phyloP scores from a whole-genome alignment of 768 basidiomycete genomes.

The Xerocomus brunneocitrinus region DNA sequence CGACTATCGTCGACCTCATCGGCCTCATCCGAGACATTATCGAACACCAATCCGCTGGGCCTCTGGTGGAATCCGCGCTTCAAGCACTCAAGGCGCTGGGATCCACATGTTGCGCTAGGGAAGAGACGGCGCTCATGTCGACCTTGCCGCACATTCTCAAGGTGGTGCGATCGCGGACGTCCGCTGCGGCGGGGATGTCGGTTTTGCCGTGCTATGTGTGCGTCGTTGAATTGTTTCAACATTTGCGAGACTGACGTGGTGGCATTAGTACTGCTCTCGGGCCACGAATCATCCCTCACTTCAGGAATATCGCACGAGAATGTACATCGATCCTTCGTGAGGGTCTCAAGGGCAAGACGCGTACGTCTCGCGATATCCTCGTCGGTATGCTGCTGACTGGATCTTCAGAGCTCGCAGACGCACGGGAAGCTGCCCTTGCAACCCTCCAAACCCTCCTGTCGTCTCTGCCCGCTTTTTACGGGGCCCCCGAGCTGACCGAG shows the following conservation, averaged over 20 bases:
- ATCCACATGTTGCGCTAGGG: slow-evolving; percentile 52
- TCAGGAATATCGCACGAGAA: slow-evolving; percentile 64
- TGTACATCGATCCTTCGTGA: slow-evolving; percentile 48
- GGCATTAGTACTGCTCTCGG: slow-evolving; percentile 63
- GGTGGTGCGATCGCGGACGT: slow-evolving; percentile 38
- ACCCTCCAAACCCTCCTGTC: slow-evolving; percentile 67
- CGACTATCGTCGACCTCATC: slow-evolving; percentile 51
- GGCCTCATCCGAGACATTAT: slow-evolving; percentile 47
- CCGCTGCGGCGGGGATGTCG: slow-evolving; percentile 42
- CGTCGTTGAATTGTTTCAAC: slow-evolving; percentile 8
- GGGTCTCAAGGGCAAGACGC: slow-evolving; percentile 25
- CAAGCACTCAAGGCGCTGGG: slow-evolving; percentile 58
- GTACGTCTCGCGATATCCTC: slow-evolving; percentile 27
- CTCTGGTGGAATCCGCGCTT: slow-evolving; percentile 47
- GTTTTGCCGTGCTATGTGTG: slow-evolving; percentile 64
- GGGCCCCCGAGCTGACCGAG: slow-evolving; percentile 50
- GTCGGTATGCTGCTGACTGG: neutral
- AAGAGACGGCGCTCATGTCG: slow-evolving; percentile 60
- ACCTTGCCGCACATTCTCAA: slow-evolving; percentile 56
- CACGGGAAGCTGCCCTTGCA: slow-evolving; percentile 32
- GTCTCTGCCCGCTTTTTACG: slow-evolving; percentile 82
- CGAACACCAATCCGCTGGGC: slow-evolving; percentile 35
- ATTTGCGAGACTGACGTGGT: slow-evolving; percentile 1
- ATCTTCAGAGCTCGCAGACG: slow-evolving; percentile 31
- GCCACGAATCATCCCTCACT: slow-evolving; percentile 83